phyloP scores from a whole-genome alignment of 2,329 filamentous ascomycete species.

The Aspergillus nomiae region DNA sequence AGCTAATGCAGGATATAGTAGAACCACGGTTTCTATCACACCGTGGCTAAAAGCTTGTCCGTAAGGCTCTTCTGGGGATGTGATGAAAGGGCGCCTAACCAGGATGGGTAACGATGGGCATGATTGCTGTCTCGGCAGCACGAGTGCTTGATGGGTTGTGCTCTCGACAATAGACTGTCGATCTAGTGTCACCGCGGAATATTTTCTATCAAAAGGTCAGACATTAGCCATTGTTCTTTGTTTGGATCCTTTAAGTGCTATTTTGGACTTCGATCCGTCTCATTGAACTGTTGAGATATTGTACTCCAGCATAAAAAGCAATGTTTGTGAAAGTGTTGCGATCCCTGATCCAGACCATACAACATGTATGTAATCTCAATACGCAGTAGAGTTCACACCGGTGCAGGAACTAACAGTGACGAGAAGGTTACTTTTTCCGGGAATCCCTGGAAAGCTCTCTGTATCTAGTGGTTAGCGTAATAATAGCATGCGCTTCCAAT shows the following conservation, averaged over 20 bases:
- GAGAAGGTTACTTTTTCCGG: constrained; percentile 6
- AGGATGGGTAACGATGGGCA: constrained; percentile 16
- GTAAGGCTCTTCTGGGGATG: constrained; percentile 22
- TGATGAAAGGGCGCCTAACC: constrained; percentile 16
- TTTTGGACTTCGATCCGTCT: background rate
- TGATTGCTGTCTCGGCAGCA: constrained; percentile 4
- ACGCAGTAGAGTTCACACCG: constrained; percentile 14
- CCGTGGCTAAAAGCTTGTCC: constrained; percentile 28
- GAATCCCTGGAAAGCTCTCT: constrained; percentile 13
- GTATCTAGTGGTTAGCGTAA: background rate
- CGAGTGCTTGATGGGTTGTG: background rate
- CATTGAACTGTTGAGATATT: background rate
- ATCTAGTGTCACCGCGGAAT: constrained; percentile 1
- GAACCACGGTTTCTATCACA: constrained; percentile 17
- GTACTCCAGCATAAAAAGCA: background rate
- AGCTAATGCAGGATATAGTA: constrained; percentile 18
- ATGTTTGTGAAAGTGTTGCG: background rate
- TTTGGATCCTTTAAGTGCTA: background rate
- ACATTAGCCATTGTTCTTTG: background rate
- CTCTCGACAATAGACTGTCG: background rate
- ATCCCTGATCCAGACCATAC: constrained; percentile 2
- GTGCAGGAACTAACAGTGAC: constrained; percentile 15
- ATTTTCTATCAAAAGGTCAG: constrained; percentile 3
- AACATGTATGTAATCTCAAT: constrained; percentile 9
- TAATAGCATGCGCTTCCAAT: background rate